Evolutionary conservation across 2,329 filamentous ascomycete species (phyloP).

Genomic region (Bertia moriformis): DNA sequence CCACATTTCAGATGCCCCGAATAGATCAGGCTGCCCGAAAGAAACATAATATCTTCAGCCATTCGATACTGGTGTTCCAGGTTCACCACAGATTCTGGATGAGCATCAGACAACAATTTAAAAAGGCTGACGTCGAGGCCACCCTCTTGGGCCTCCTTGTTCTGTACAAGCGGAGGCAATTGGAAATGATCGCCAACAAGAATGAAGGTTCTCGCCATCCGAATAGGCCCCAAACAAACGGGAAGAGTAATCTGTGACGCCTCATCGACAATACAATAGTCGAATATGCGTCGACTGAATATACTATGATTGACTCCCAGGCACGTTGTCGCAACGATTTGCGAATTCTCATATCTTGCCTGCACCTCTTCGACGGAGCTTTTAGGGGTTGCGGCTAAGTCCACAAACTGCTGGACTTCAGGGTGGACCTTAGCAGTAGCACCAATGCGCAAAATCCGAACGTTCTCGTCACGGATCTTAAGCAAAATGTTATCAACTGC

Average conservation of each 20-base stretch:
- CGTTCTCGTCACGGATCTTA: constrained; percentile 52
- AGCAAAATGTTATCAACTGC: constrained; percentile 65
- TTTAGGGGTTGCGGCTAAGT: constrained; percentile 43
- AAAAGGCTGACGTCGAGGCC: constrained; percentile 60
- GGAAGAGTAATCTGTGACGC: constrained; percentile 64
- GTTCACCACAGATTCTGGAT: constrained; percentile 52
- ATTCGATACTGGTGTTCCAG: constrained; percentile 65
- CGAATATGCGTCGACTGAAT: constrained; percentile 55
- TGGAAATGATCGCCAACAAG: constrained; percentile 64
- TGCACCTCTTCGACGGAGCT: constrained; percentile 50
- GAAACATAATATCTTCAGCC: constrained; percentile 59
- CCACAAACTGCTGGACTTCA: constrained; percentile 53
- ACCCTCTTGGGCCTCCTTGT: constrained; percentile 50
- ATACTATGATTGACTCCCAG: constrained; percentile 57
- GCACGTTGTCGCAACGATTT: constrained; percentile 60
- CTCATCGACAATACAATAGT: constrained; percentile 67
- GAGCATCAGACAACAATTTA: constrained; percentile 54
- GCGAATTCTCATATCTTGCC: constrained; percentile 46
- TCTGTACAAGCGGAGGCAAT: constrained; percentile 58
- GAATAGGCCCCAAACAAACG: constrained; percentile 57
- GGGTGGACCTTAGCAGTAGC: constrained; percentile 50
- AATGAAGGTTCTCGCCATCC: constrained; percentile 58
- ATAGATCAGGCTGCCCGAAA: constrained; percentile 60
- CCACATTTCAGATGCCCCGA: constrained; percentile 56
- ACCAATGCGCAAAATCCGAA: constrained; percentile 51